Evolutionary conservation across 495 filamentous ascomycete genomes (phyloP).

Genomic region (Neurospora cerealis): DNA sequence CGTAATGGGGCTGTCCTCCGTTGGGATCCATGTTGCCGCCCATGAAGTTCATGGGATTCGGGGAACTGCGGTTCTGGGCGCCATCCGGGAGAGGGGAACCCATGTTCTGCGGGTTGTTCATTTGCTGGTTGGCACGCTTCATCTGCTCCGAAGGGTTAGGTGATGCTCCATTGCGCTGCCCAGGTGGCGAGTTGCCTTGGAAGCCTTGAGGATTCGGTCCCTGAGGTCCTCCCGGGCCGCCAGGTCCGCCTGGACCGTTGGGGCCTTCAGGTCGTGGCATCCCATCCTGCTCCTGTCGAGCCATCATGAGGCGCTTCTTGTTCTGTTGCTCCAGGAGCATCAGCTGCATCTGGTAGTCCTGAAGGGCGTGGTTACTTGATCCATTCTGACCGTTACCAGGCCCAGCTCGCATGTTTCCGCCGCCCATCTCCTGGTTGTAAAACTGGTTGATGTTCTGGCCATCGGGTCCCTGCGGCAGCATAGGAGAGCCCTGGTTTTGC

Average conservation of each 20-base stretch:
- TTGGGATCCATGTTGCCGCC: constrained; percentile 53
- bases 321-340: constrained; percentile 99
- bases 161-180: constrained; percentile 70
- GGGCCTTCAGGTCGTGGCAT: constrained; percentile 46
- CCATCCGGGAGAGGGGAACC: constrained; percentile 78
- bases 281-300: constrained; percentile 82
- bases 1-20: constrained; percentile 13
- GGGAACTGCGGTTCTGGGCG: constrained; percentile 65
- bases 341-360: constrained; percentile 99
- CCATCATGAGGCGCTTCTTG: constrained; percentile 94
- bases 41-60: constrained; percentile 70
- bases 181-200: constrained; percentile 72
- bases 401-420: constrained; percentile 48
- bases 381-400: constrained; percentile 43
- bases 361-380: constrained; percentile 83
- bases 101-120: constrained; percentile 59
- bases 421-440: constrained; percentile 49
- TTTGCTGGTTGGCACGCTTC: constrained; percentile 84
- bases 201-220: constrained; percentile 43
- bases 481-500: constrained; percentile 61
- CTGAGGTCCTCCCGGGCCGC: constrained; percentile 35
- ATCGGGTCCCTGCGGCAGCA: constrained; percentile 67
- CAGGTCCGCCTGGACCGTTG: constrained; percentile 43
- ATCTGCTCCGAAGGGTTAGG: constrained; percentile 84
- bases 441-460: constrained; percentile 52